Evolutionary conservation across 306 rosid species (phyloP).

Genomic region (Fragaria nilgerrensis): DNA sequence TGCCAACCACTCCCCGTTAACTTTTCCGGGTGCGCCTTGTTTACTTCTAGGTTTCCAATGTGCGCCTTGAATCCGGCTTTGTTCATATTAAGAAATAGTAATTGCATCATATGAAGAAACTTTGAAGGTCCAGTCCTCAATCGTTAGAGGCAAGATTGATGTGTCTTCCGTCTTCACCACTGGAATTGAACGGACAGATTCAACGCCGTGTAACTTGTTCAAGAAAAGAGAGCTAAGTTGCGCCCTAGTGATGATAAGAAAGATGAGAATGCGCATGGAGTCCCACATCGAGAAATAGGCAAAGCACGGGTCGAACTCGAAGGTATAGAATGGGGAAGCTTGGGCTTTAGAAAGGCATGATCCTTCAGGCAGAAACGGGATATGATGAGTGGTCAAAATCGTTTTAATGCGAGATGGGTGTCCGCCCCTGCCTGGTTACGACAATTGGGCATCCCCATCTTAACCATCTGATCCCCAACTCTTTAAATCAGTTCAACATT

Average conservation of each 20-base stretch:
- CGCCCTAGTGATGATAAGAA: background rate
- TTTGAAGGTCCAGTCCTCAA: background rate
- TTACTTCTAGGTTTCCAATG: too few relatives aligned
- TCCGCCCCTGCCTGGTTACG: conserved; percentile 85
- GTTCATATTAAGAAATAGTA: background rate
- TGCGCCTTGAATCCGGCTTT: background rate
- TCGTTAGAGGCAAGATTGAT: background rate
- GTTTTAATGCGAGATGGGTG: conserved; percentile 55
- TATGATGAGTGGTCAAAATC: conserved; percentile 62
- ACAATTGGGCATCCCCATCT: conserved; percentile 51
- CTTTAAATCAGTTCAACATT: background rate
- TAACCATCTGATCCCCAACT: conserved; percentile 69
- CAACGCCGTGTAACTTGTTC: background rate
- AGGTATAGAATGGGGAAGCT: background rate
- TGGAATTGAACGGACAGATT: background rate
- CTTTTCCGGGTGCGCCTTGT: too few relatives aligned
- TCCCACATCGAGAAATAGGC: conserved; percentile 40
- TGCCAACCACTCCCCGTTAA: too few relatives aligned
- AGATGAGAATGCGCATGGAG: background rate
- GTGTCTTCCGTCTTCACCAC: background rate
- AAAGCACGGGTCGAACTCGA: background rate
- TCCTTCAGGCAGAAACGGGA: conserved; percentile 95
- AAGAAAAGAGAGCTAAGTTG: background rate
- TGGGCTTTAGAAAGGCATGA: accelerated
- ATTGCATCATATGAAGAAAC: background rate